Conservation (phyloP, 2,329 filamentous ascomycete genomes). For the Zasmidium citrigriseum region DNA sequence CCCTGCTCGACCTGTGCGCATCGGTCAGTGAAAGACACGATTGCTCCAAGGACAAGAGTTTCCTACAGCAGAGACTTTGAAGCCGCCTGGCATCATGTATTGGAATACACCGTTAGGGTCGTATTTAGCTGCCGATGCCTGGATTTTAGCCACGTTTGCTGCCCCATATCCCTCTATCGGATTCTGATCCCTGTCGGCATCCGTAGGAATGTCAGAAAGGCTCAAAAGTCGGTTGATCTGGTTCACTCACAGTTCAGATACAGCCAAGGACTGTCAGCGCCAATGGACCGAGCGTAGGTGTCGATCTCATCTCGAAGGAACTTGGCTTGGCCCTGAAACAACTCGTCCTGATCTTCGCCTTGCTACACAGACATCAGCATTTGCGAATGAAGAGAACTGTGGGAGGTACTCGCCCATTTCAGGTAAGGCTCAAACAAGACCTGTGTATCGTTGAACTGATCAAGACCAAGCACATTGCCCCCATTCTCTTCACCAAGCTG, state of each 20-base stretch:
- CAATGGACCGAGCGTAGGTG: neutral
- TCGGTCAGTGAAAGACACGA: neutral
- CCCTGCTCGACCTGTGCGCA: neutral
- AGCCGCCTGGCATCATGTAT: constrained; percentile 10
- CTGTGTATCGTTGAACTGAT: constrained; percentile 32
- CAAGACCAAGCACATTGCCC: constrained; percentile 38
- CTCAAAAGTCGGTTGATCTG: too few relatives aligned
- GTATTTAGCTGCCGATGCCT: constrained; percentile 10
- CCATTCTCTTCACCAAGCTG: constrained; percentile 8
- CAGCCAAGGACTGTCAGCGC: constrained; percentile 6
- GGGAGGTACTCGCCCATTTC: constrained; percentile 2
- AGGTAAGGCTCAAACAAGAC: constrained; percentile 14
- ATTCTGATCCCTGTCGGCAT: constrained; percentile 10
- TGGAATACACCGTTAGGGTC: constrained; percentile 16
- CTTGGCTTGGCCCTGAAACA: neutral
- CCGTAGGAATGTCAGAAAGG: too few relatives aligned
- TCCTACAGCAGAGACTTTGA: constrained; percentile 10
- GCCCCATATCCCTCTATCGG: constrained; percentile 10
- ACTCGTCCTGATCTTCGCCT: constrained; percentile 5
- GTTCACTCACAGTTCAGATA: constrained; percentile 18
- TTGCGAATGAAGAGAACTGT: neutral
- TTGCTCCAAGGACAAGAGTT: neutral
- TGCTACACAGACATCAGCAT: neutral
- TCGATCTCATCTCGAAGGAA: neutral
- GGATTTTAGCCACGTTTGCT: constrained; percentile 5